Base-by-base conservation (phyloP, 768 basidiomycete species). In the Pisolithus marmoratus region DNA sequence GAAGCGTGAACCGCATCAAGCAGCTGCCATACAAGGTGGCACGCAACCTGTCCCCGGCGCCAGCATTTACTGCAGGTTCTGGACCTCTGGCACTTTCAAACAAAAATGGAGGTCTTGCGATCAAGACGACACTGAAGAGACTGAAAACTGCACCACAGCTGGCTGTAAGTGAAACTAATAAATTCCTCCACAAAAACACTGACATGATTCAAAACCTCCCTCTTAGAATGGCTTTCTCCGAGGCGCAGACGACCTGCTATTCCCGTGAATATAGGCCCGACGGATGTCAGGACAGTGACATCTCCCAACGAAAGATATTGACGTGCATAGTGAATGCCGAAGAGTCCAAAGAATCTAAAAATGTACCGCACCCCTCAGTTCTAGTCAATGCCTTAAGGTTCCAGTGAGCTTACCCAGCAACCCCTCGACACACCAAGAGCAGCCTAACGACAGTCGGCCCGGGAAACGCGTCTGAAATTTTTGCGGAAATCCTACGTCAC, bases 231-330 rank as follows among this genome's bases (percentile, higher is more conserved):
- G 0, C 60, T 64, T 58, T 93, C 91, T 23, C 78, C 75, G 14
- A 88, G 65, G 17, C 87, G 72, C 2, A 87, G 57, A 15, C 79
- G 78, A 4, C 82, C 90, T 6, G 81, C 70, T 8, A 88, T 62
- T 0, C 80, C 82, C 0, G 83, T 85, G 38, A 74, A 74, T 48
- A 84, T 76, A 0, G 92, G 92, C 1, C 77, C 65, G 4, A 94
- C 71, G 70, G 92, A 94, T 0, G 83, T 82, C 44, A 95, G 70
- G 5, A 87, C 85, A 0, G 82, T 84, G 0, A 87, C 81, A 62
- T 94, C 91, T 1, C 86, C 85, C 0, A 94, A 72, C 0, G 87
- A 85, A 3, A 93, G 76, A 65, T 85, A 88, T 64, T 82, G 75
- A 11, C 91, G 69, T 1, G 87, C 81, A 60, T 80, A 85, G 63